These are phyloP conservation scores for Kregervanrija delftensis DNA, from an alignment of 805 yeast genomes.

Conservation along the genomic window DNA sequence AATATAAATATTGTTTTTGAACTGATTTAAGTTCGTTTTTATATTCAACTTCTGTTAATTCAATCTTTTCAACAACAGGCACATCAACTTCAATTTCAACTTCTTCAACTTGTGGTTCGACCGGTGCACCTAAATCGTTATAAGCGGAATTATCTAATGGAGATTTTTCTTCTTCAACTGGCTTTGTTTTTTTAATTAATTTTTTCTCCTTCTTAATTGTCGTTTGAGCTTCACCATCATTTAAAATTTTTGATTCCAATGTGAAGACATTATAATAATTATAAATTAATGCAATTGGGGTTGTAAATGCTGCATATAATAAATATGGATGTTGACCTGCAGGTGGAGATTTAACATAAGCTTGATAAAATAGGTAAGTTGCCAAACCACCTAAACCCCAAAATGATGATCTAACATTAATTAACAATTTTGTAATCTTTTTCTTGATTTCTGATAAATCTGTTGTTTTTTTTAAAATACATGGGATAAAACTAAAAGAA, in stretches of 20 bases:
- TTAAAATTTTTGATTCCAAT: slow-evolving; percentile 22
- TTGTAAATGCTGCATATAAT: slow-evolving; percentile 55
- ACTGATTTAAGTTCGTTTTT: slow-evolving; percentile 28
- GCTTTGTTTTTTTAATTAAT: slow-evolving; percentile 16
- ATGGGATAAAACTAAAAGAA: slow-evolving; percentile 16
- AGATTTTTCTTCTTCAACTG: slow-evolving; percentile 28
- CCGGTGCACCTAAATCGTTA: slow-evolving; percentile 32
- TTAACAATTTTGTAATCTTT: slow-evolving; percentile 11
- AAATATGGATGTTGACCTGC: slow-evolving; percentile 67
- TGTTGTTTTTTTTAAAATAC: slow-evolving; percentile 7
- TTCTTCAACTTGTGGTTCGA: slow-evolving; percentile 17
- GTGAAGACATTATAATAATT: slow-evolving; percentile 22
- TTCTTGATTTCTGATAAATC: slow-evolving; percentile 9
- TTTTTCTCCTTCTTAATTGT: slow-evolving; percentile 16
- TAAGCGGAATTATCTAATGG: slow-evolving; percentile 40
- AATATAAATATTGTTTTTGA: slow-evolving; percentile 31
- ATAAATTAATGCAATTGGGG: slow-evolving; percentile 34
- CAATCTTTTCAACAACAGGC: slow-evolving; percentile 17
- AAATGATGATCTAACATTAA: slow-evolving; percentile 19
- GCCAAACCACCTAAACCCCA: slow-evolving; percentile 41
- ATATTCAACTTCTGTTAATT: slow-evolving; percentile 34
- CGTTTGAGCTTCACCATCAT: slow-evolving; percentile 8
- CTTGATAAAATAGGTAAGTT: slow-evolving; percentile 43
- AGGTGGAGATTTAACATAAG: slow-evolving; percentile 50
- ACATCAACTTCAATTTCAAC: slow-evolving; percentile 31